These are phyloP conservation scores for Cercospora canescens DNA, from an alignment of 2,329 filamentous ascomycete species.

Conservation along the genomic window DNA sequence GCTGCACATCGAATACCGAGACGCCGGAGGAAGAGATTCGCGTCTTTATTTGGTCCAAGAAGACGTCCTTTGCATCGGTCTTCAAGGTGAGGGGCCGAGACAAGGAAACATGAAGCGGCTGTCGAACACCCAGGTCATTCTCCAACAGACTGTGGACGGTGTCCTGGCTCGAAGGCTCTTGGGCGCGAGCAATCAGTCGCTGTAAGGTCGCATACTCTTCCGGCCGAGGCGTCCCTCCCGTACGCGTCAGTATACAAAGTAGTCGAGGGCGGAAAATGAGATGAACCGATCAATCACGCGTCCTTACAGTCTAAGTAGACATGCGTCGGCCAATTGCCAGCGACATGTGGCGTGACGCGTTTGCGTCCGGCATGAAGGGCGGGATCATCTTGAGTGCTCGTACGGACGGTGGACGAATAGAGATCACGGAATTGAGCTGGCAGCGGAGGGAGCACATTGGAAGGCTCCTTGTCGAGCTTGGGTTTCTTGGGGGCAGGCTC, in stretches of 20 bases:
- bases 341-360: slow-evolving; percentile 77
- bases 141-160: slow-evolving; percentile 67
- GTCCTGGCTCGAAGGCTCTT: neutral
- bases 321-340: slow-evolving; percentile 91
- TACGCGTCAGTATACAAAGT: slow-evolving; percentile 19
- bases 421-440: slow-evolving; percentile 82
- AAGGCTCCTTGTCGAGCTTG: slow-evolving; percentile 11
- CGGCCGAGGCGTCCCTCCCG: slow-evolving; percentile 56
- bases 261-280: slow-evolving; percentile 1
- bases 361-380: slow-evolving; percentile 81
- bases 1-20: slow-evolving; percentile 45
- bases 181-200: slow-evolving; percentile 41
- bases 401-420: slow-evolving; percentile 78
- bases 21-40: slow-evolving; percentile 46
- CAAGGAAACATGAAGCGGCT: slow-evolving; percentile 87
- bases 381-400: slow-evolving; percentile 79
- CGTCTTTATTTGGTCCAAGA: slow-evolving; percentile 58
- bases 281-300: neutral
- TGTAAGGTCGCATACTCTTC: slow-evolving; percentile 45
- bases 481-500: slow-evolving; percentile 25
- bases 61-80: slow-evolving; percentile 70
- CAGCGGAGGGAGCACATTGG: slow-evolving; percentile 54
- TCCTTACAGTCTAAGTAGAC: slow-evolving; percentile 87
- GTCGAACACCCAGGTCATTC: slow-evolving; percentile 73
- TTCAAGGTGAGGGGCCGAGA: slow-evolving; percentile 76